Percentiles rank a stretch among this genome's conserved stretches.
Conservation (phyloP, 768 basidiomycete species). For the Collybia mongolica region DNA sequence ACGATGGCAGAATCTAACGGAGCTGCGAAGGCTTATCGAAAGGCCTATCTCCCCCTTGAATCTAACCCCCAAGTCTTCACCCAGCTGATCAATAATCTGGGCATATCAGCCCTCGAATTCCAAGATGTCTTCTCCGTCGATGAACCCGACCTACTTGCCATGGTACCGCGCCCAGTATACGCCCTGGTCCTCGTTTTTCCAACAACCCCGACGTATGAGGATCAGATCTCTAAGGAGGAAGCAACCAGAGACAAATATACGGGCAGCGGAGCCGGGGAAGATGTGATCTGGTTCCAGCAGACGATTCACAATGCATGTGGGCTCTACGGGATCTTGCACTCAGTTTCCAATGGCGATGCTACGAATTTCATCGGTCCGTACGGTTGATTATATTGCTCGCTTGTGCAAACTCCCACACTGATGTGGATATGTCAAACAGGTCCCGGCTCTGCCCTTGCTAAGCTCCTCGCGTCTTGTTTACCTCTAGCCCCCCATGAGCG, state of each 20-base stretch:
- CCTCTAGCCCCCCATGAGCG: conserved; percentile 25
- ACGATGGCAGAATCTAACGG: too few species aligned
- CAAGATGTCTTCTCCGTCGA: conserved; percentile 33
- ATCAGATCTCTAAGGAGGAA: conserved; percentile 18
- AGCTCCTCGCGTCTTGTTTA: conserved; percentile 20
- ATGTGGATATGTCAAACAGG: conserved; percentile 10
- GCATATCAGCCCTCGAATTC: conserved; percentile 26
- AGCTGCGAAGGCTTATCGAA: conserved; percentile 8
- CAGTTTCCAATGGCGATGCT: conserved; percentile 26
- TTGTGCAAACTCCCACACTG: too few species aligned
- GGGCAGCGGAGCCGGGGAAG: conserved; percentile 27
- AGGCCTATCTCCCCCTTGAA: conserved; percentile 34
- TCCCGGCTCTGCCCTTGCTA: conserved; percentile 19
- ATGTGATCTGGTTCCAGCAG: conserved; percentile 35
- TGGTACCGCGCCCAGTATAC: conserved; percentile 27
- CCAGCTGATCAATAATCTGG: conserved; percentile 27
- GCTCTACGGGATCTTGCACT: conserved; percentile 33
- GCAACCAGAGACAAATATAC: conserved; percentile 20
- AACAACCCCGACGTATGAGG: conserved; percentile 18
- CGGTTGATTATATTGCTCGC: too few species aligned
- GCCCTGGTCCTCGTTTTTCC: conserved; percentile 31
- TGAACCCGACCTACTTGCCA: conserved; percentile 27
- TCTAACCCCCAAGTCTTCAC: conserved; percentile 37
- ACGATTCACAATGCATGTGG: conserved; percentile 38
- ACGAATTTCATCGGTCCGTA: conserved; percentile 20